Percentiles rank a stretch among this genome's conserved stretches.
Evolutionary conservation across 345 rosid species (phyloP).

Genomic region (Anacardium occidentale): DNA sequence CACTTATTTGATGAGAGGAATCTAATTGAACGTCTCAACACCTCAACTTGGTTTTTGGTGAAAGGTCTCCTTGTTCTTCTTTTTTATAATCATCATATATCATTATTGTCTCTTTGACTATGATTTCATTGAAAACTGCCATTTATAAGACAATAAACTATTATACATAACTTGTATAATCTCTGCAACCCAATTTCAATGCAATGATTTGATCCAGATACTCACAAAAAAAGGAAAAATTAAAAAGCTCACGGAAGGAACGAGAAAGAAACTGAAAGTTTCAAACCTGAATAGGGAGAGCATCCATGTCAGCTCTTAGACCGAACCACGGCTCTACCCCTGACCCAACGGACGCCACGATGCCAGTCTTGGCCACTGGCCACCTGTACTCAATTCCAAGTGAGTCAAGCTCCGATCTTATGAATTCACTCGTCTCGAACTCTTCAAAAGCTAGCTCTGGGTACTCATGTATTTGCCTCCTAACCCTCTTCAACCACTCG

Average conservation of each 20-base stretch:
- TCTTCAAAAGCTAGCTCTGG: constrained; percentile 55
- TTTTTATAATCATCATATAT: too few relatives aligned
- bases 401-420: constrained; percentile 41
- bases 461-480: constrained; percentile 48
- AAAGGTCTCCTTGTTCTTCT: too few relatives aligned
- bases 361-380: constrained; percentile 57
- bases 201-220: too few relatives aligned
- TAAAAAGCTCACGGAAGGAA: not conserved
- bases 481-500: constrained; percentile 37
- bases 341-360: constrained; percentile 48
- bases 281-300: constrained; percentile 51
- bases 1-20: too few relatives aligned
- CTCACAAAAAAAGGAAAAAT: too few relatives aligned
- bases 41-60: too few relatives aligned
- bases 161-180: too few relatives aligned
- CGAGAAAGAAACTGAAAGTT: not conserved
- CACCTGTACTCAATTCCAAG: constrained; percentile 44
- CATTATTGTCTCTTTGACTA: too few relatives aligned
- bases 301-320: constrained; percentile 62
- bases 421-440: constrained; percentile 35
- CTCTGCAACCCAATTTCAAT: too few relatives aligned
- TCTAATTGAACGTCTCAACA: too few relatives aligned
- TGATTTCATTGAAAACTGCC: too few relatives aligned
- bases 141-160: too few relatives aligned
- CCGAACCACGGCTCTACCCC: constrained; percentile 50